Evolutionary conservation across 441 rosid species (phyloP).

Genomic region (Populus hybrid): DNA sequence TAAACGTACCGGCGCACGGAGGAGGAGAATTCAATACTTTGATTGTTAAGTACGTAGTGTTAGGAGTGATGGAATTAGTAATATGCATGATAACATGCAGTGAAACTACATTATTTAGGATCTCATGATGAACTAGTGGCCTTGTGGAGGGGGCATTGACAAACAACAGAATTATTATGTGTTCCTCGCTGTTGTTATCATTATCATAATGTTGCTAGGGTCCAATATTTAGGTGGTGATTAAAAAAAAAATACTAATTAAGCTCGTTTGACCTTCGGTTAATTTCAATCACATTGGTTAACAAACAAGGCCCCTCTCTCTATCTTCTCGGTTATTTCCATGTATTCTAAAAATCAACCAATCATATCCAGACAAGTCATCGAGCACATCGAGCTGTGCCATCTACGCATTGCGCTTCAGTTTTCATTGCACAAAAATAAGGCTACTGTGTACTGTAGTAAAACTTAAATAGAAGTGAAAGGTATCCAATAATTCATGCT

Average conservation of each 20-base stretch:
- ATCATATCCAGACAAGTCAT: slow-evolving; percentile 14
- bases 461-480: slow-evolving; percentile 21
- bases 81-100: neutral
- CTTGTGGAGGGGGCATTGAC: neutral
- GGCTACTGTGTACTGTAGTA: slow-evolving; percentile 10
- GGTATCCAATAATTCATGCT: slow-evolving; percentile 16
- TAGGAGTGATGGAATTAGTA: neutral
- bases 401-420: slow-evolving; percentile 12
- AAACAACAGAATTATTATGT: too few relatives aligned
- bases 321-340: neutral
- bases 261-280: neutral
- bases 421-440: slow-evolving; percentile 13
- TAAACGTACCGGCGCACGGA: too few relatives aligned
- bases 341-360: slow-evolving; percentile 16
- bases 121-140: neutral
- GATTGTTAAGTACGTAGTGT: neutral
- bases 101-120: neutral
- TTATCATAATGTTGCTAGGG: neutral
- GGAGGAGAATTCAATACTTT: too few relatives aligned
- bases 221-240: neutral
- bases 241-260: too few relatives aligned
- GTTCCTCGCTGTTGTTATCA: neutral
- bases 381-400: slow-evolving; percentile 9
- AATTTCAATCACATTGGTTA: too few relatives aligned
- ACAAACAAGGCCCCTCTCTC: too few relatives aligned